phyloP scores from a whole-genome alignment of 148 eudicot genomes.

The Rhododendron molle region DNA sequence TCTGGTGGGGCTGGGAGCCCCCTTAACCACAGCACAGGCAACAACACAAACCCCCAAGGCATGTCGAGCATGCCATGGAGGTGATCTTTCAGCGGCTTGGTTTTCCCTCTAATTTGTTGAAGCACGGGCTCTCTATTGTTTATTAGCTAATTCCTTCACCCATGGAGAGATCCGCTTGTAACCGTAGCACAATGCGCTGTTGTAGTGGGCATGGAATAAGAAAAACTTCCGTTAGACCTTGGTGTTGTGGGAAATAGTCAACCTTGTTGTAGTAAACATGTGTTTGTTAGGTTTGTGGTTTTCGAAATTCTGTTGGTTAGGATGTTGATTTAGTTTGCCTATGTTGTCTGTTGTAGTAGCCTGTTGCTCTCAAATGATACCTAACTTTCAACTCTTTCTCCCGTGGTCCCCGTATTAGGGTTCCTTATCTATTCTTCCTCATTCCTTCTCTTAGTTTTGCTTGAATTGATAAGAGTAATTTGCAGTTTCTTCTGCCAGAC shows the following conservation, averaged over 20 bases:
- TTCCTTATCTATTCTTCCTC: not conserved
- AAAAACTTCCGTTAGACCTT: not conserved
- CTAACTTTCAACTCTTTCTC: not conserved
- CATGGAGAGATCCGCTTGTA: not conserved
- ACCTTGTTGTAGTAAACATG: not conserved
- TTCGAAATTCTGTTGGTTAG: not conserved
- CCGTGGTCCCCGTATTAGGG: not conserved
- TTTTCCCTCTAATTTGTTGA: not conserved
- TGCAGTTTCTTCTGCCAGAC: not conserved
- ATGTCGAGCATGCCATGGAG: conserved; percentile 65
- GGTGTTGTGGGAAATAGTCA: conserved; percentile 6
- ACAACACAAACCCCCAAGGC: conserved; percentile 40
- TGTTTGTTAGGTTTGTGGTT: not conserved
- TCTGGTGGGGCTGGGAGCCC: conserved; percentile 81
- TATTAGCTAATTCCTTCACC: not conserved
- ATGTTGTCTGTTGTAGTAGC: not conserved
- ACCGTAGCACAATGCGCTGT: conserved; percentile 1
- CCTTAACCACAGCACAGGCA: conserved; percentile 54
- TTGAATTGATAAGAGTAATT: not conserved
- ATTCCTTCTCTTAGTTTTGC: not conserved
- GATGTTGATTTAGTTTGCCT: not conserved
- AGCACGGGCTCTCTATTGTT: not conserved
- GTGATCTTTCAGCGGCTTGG: conserved; percentile 22
- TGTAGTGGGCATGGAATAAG: conserved; percentile 20
- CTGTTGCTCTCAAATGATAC: not conserved